Base-by-base conservation (phyloP, 1,284 basidiomycete species). In the Sphaerobolus stellatus region DNA sequence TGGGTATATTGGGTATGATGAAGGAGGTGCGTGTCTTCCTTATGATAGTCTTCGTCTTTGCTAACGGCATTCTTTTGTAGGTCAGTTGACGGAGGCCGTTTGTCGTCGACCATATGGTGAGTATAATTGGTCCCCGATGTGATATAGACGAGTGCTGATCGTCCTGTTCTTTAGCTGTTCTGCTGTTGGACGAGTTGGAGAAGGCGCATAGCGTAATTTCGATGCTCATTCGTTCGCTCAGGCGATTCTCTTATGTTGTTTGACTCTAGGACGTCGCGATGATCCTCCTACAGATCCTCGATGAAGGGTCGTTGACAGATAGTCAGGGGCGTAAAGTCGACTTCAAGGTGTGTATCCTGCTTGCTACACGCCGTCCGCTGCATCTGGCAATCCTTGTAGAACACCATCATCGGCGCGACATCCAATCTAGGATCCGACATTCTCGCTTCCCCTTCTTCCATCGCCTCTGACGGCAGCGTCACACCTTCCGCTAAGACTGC, bases 1-100 rank as follows among this genome's bases (percentile, higher is more conserved):
- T 5, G 93, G 94, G 6, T 97, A 95, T 64, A 88, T 98, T 18
- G 96, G 95, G 2, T 92, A 93, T 64, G 93, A 98, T 64, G 92
- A 96, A 71, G 92, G 90, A 8, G 93, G 88, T 69, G 60, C 64
- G 18, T 6, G 22, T 5, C 28, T 14, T 14, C 16, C 41, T 43
- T 20, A 41, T n/a, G 7, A 6, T 18, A n/a, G n/a, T 14, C 20
- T 22, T 8, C 14, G 28, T 53, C 22, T 24, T 9, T 49, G n/a
- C 4, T 51, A 14, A 30, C 20, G 18, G 41, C 29, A 7, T 28
- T 30, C 28, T 48, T 44, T n/a, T 47, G 11, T 47, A 80, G 83
- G 90, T 22, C 90, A 94, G 65, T 70, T 96, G 45, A 94, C 92
- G 1, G 94, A 95, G 68, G 90, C 90, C 18, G 91, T 95, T 24